A percentile compares a stretch with the other conserved stretches of the same genome.
Evolutionary conservation across 2,329 filamentous ascomycete genomes (phyloP).

Genomic region (Trichoderma atroviride): DNA sequence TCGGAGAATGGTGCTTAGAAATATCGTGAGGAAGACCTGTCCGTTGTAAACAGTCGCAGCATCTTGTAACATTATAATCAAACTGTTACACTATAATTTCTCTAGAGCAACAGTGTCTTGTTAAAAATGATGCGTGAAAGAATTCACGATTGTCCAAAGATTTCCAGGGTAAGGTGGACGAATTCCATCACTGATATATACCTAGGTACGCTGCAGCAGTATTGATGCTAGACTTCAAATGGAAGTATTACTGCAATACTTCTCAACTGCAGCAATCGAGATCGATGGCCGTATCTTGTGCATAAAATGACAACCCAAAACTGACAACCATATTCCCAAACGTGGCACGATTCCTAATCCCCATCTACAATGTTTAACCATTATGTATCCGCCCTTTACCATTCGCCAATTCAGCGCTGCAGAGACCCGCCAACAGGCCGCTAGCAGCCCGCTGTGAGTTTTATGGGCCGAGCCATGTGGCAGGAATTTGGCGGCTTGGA

Average conservation of each 20-base stretch:
- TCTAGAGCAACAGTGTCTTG: background rate
- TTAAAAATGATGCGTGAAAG: background rate
- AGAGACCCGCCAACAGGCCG: slow-evolving; percentile 20
- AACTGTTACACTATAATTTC: background rate
- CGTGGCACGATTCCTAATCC: background rate
- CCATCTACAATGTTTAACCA: background rate
- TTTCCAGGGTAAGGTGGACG: background rate
- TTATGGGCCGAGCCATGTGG: background rate
- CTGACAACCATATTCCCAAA: background rate
- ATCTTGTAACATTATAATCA: background rate
- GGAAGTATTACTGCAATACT: background rate
- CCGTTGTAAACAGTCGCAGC: background rate
- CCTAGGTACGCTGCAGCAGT: background rate
- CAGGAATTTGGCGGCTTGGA: background rate
- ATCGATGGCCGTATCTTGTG: background rate
- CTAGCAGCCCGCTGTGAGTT: slow-evolving; percentile 8
- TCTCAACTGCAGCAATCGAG: background rate
- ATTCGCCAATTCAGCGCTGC: background rate
- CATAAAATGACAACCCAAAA: background rate
- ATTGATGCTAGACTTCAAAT: background rate
- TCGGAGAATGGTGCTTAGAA: no score
- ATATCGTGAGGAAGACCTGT: no score
- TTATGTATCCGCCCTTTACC: background rate
- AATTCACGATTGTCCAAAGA: background rate
- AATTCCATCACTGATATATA: background rate